Conservation (phyloP, 2,329 filamentous ascomycete species). For the Sphaerostilbella broomeana region DNA sequence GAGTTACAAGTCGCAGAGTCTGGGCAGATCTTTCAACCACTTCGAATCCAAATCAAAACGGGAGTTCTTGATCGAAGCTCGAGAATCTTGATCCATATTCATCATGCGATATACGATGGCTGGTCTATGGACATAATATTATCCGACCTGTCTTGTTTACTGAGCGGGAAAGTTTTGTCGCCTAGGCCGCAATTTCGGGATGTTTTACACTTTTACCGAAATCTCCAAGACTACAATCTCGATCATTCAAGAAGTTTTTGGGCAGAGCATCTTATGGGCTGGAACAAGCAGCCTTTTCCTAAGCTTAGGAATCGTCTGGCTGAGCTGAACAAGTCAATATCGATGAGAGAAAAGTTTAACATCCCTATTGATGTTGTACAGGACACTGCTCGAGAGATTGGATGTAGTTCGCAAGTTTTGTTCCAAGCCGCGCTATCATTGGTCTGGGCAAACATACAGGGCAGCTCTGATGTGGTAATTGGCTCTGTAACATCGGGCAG, state of each 20-base stretch:
- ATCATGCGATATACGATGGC: slow-evolving; percentile 87
- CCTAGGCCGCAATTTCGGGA: slow-evolving; percentile 53
- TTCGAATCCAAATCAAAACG: slow-evolving; percentile 51
- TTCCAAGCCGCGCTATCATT: slow-evolving; percentile 68
- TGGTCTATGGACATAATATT: slow-evolving; percentile 79
- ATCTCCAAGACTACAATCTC: slow-evolving; percentile 19
- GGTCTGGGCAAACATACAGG: slow-evolving; percentile 59
- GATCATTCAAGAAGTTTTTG: slow-evolving; percentile 57
- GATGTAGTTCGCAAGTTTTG: slow-evolving; percentile 59
- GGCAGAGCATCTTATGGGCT: slow-evolving; percentile 56
- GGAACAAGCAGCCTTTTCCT: slow-evolving; percentile 50
- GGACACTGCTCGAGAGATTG: slow-evolving; percentile 31
- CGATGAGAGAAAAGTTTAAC: slow-evolving; percentile 13
- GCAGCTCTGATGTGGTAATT: slow-evolving; percentile 60
- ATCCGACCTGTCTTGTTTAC: slow-evolving; percentile 53
- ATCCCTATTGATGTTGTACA: slow-evolving; percentile 20
- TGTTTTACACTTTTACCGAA: slow-evolving; percentile 46
- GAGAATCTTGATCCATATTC: slow-evolving; percentile 51
- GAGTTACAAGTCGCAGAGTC: slow-evolving; percentile 34
- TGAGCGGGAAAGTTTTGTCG: slow-evolving; percentile 27
- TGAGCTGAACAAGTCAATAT: slow-evolving; percentile 13
- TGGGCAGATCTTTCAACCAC: slow-evolving; percentile 46
- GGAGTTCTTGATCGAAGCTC: slow-evolving; percentile 16
- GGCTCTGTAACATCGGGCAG: slow-evolving; percentile 79
- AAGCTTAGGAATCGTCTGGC: slow-evolving; percentile 33